Base-by-base conservation (phyloP, 2,329 filamentous ascomycete genomes). In the Plenodomus lindquistii region DNA sequence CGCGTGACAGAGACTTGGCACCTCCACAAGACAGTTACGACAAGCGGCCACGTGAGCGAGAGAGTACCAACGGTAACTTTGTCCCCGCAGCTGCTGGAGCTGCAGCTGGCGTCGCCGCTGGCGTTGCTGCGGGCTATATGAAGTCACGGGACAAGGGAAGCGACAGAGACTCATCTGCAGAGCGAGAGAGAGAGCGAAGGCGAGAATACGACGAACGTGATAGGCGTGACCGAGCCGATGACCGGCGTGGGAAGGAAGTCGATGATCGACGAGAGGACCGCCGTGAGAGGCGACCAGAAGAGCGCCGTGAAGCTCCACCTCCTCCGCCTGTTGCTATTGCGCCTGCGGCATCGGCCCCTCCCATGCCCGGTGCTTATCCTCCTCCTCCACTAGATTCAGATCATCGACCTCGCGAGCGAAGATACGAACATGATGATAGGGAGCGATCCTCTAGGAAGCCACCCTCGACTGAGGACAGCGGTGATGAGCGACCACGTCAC, bases 141-240 rank as follows among this genome's bases (percentile, higher is more conserved):
- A 71, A 70, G 49, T 55, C 59, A 20, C 66, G 61, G 18, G 71
- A 70, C 10, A 61, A 63, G 34, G 66, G 6, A 13, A 56, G 47
- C 22, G 66, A 60, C 36, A 59, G 57, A 17, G 57, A 65, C 8
- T 43, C 52, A 8, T 69, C 69, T 37, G 44, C 76, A 73, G 41
- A 79, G 67, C 66, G 80, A 73, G 67, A 76, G 62, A 67, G 81
- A 72, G 67, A 76, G 63, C 54, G 58, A 18, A 58, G 57, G 17
- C 55, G 51, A 42, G 58, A 63, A 37, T 54, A 65, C 17, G 67
- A 70, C 20, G 72, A 69, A 35, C 65, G 65, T 18, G 60, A 63
- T 20, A 52, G 54, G 35, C 59, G 58, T 35, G 61, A 63, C 36
- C 55, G 60, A 16, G 52, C 50, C 31, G 60, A 63, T 6, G 66